A percentile compares a stretch with the other conserved stretches of the same genome.
These are phyloP conservation scores for Panicum virgatum DNA, from an alignment of 202 grass and related monocot species.

Conservation along the genomic window DNA sequence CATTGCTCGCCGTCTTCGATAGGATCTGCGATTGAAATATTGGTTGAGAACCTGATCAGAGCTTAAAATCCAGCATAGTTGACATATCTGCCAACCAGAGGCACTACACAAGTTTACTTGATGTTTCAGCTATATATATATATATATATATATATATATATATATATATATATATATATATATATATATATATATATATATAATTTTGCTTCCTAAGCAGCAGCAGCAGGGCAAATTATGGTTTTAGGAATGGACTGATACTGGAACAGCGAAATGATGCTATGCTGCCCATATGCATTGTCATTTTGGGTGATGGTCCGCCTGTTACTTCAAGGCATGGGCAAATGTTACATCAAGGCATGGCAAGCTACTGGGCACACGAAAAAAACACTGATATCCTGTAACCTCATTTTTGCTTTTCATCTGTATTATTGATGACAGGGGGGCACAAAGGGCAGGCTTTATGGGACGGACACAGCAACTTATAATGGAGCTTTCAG, in stretches of 20 bases:
- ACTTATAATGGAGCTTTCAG: constrained; percentile 67
- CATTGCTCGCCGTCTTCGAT: constrained; percentile 70
- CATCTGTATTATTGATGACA: constrained; percentile 38
- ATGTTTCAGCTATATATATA: neutral
- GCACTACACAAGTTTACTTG: neutral
- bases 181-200: no score
- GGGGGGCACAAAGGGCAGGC: constrained; percentile 49
- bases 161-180: no score
- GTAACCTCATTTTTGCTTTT: constrained; percentile 28
- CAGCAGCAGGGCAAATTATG: no score
- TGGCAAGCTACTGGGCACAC: neutral
- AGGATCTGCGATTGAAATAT: constrained; percentile 59
- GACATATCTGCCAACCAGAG: neutral
- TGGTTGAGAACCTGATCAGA: neutral
- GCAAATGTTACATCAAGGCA: no score
- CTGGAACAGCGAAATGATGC: no score
- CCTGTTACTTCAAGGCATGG: neutral
- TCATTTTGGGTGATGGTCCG: neutral
- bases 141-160: no score
- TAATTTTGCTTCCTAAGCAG: neutral
- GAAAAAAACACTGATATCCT: neutral
- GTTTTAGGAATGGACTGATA: neutral
- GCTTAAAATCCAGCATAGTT: neutral
- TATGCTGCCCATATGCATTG: neutral
- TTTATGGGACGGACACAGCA: constrained; percentile 53